phyloP scores from a whole-genome alignment of 2,329 filamentous ascomycete genomes.

The Colletotrichum salicis region DNA sequence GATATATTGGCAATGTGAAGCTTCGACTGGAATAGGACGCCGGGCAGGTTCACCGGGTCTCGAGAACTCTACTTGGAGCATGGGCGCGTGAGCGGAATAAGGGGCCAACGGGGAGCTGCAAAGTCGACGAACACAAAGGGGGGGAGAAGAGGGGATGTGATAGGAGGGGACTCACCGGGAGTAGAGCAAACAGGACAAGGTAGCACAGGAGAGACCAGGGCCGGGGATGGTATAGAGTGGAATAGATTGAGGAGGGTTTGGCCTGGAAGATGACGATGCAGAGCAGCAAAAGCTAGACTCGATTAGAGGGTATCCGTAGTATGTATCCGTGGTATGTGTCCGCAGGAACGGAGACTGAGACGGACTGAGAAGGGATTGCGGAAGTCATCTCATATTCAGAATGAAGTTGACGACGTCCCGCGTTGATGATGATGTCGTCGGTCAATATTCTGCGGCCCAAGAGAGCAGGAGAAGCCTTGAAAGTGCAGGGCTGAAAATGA shows the following conservation, averaged over 20 bases:
- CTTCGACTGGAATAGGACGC: constrained; percentile 2
- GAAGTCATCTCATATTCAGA: background rate
- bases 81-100: constrained; percentile 6
- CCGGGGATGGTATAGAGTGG: background rate
- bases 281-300: background rate
- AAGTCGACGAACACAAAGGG: constrained; percentile 25
- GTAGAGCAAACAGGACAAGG: constrained; percentile 11
- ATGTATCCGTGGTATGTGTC: background rate
- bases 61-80: constrained; percentile 24
- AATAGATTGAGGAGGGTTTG: background rate
- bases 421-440: background rate
- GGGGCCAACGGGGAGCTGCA: background rate
- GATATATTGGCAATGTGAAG: constrained; percentile 16
- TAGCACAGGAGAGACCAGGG: constrained; percentile 6
- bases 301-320: background rate
- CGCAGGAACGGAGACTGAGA: no score
- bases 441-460: constrained; percentile 1
- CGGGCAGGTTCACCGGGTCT: background rate
- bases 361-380: background rate
- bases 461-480: background rate
- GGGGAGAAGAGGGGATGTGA: background rate
- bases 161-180: constrained; percentile 3
- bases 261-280: background rate
- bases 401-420: background rate
- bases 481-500: constrained; percentile 25